Evolutionary conservation across 179 eudicot species (phyloP), one percentile per base, ranked within the genome.

Genomic region (Beta macrorhiza): DNA sequence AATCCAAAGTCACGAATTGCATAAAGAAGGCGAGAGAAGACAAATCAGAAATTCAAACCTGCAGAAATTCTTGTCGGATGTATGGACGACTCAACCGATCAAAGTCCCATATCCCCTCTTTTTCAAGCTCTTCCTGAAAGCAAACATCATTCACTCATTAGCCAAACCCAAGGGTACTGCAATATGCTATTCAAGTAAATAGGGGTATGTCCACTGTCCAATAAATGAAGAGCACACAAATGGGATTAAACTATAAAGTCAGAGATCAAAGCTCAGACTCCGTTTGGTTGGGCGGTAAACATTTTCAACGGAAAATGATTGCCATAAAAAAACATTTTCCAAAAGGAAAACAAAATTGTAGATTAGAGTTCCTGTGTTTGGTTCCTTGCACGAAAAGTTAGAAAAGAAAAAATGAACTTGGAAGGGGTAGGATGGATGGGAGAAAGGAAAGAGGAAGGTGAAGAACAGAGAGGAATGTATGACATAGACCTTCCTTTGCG

Each of bases 81-180:
- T 90, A 92, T 78, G 99, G 99, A 69, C 80, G 91, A 84, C 93
- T 89, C 85, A 96, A 84, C 79, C 97, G 92, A 77, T 96, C 89
- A 78, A 94, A 92, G 84, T 96, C 99, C 94, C 96, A 92, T 85
- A 96, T 88, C 75, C 99, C 99, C 77, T 96, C 99, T 67, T 83
- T 92, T 83, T 96, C 99, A 79, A 94, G 98, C 84, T 96, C 99
- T 87, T 94, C 99, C 99, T 96, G 88, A 77, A 85, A 80, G 65
- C 52, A 75, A 62, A 74, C 57, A 67, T 14, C 75, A 42, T 73
- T 52, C 29, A n/a, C 73, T 71, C 6, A 76, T 77, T 58, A 68
- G 76, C 77, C 47, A 83, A 47, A 37, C 49, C 67, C 74, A 57
- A 42, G 20, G 74, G 71, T n/a, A 62, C 45, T 14, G 17, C 55